Evolutionary conservation across 495 filamentous ascomycete species (phyloP).

Genomic region (Penicilliopsis zonata): DNA sequence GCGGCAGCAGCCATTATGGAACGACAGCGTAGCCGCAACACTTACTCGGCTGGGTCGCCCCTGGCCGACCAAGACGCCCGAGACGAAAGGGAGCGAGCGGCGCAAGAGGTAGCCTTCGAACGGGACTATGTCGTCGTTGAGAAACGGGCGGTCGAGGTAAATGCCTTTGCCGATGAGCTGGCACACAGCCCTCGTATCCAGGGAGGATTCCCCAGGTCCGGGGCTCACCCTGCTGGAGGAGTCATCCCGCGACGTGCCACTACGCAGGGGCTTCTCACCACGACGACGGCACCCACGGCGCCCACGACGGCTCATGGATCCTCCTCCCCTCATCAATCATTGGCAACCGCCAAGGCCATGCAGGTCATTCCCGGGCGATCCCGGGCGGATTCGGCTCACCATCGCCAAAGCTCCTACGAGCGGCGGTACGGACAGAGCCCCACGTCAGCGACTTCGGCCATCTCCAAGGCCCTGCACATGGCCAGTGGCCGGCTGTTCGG

Average conservation of each 20-base stretch:
- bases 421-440: conserved; percentile 64
- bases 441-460: conserved; percentile 71
- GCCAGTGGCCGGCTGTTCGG: conserved; percentile 78
- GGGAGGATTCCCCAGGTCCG: conserved; percentile 22
- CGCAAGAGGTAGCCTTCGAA: conserved; percentile 80
- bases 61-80: conserved; percentile 22
- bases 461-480: conserved; percentile 90
- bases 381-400: conserved; percentile 51
- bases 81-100: conserved; percentile 62
- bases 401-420: conserved; percentile 64
- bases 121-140: conserved; percentile 93
- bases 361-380: conserved; percentile 53
- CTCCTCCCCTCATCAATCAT: conserved; percentile 22
- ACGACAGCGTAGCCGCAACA: conserved; percentile 36
- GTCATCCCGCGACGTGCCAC: conserved; percentile 57
- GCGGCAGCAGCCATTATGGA: conserved; percentile 29
- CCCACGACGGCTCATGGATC: conserved; percentile 26
- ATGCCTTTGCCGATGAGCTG: conserved; percentile 92
- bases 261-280: conserved; percentile 41
- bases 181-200: conserved; percentile 59
- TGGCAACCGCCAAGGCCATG: conserved; percentile 49
- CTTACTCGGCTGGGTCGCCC: conserved; percentile 32
- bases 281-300: conserved; percentile 44
- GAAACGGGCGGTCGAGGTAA: conserved; percentile 88
- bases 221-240: conserved; percentile 29